Percentiles rank a stretch among this genome's conserved stretches.
Evolutionary conservation across 257 asterid species (phyloP).

Genomic region (Jaltomata sinuosa): DNA sequence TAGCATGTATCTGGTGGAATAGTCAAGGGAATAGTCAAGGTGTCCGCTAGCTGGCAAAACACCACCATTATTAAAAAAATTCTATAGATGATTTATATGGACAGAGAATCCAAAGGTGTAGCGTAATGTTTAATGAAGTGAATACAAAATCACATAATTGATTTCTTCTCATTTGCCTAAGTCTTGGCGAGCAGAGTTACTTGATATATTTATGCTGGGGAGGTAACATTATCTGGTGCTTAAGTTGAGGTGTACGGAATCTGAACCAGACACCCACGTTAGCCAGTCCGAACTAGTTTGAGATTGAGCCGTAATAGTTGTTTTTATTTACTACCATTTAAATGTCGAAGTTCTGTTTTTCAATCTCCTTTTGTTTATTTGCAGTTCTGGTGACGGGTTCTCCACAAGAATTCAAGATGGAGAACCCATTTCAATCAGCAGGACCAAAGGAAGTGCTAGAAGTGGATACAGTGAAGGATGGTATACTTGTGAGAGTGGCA

Average conservation of each 20-base stretch:
- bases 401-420: slow-evolving; percentile 14
- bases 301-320: neutral
- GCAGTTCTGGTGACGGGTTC: slow-evolving; percentile 4
- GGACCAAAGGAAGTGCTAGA: slow-evolving; percentile 20
- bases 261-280: neutral
- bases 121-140: no score
- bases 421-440: slow-evolving; percentile 22
- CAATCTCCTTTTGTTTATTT: neutral
- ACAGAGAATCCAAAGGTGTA: neutral
- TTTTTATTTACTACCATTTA: neutral
- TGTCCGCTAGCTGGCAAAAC: neutral
- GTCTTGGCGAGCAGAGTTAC: neutral
- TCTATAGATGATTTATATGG: neutral
- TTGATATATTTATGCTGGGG: neutral
- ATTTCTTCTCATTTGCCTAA: neutral
- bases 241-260: neutral
- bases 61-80: neutral
- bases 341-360: neutral
- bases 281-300: neutral
- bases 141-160: neutral
- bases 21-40: no score
- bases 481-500: slow-evolving; percentile 13
- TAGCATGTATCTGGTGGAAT: neutral
- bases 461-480: slow-evolving; percentile 4
- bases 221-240: neutral